Conservation (phyloP, 805 yeast genomes). For the Naumovozyma dairenensis region DNA sequence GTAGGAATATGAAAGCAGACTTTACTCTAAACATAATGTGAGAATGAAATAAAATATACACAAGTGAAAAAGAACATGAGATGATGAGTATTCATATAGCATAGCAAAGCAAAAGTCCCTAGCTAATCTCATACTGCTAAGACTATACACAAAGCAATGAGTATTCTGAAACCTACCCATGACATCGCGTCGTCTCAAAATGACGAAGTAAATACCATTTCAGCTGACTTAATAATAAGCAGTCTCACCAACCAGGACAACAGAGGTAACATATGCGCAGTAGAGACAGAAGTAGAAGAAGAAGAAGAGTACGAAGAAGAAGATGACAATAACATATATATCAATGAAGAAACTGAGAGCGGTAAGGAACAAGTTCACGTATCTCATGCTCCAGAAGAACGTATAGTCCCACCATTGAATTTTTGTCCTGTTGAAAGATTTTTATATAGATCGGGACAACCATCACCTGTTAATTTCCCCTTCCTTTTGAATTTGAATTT, state of each 20-base stretch:
- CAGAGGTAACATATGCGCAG: background rate
- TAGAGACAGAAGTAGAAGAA: conserved; percentile 8
- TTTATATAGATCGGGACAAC: conserved; percentile 87
- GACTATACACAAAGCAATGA: too few relatives aligned
- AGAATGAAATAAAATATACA: too few relatives aligned
- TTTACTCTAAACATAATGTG: too few relatives aligned
- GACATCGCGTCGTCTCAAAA: too few relatives aligned
- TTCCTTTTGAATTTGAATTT: conserved; percentile 66
- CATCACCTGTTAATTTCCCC: conserved; percentile 85
- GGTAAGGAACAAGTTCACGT: conserved; percentile 26
- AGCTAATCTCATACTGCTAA: too few relatives aligned
- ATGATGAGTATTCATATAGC: too few relatives aligned
- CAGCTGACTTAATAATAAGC: too few relatives aligned
- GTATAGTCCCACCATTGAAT: conserved; percentile 88
- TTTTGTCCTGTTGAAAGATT: conserved; percentile 90
- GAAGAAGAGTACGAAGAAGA: conserved; percentile 21
- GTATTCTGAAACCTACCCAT: too few relatives aligned
- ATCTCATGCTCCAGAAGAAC: conserved; percentile 47
- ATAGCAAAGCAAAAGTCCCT: too few relatives aligned
- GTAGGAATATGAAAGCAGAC: too few relatives aligned
- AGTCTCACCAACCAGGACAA: background rate
- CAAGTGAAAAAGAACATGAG: too few relatives aligned
- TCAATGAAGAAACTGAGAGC: conserved; percentile 26
- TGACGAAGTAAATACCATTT: too few relatives aligned
- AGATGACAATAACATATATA: conserved; percentile 22